Evolutionary conservation across 495 filamentous ascomycete species (phyloP).

Genomic region (Podospora sp.): DNA sequence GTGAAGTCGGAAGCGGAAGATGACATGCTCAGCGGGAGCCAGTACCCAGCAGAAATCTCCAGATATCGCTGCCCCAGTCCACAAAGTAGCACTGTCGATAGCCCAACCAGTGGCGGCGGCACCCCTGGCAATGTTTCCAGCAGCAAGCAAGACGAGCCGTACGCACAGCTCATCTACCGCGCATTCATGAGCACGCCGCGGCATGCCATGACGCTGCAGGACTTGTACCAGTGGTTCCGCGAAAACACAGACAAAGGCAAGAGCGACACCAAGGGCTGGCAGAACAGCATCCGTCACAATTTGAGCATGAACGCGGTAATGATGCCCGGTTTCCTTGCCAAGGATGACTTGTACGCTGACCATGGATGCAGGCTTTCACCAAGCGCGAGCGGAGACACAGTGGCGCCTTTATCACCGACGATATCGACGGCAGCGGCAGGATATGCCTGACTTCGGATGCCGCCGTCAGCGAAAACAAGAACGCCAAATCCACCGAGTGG

Average conservation of each 20-base stretch:
- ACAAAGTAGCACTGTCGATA: slow-evolving; percentile 16
- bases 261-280: slow-evolving; percentile 76
- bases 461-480: slow-evolving; percentile 31
- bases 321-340: slow-evolving; percentile 20
- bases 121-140: slow-evolving; percentile 2
- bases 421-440: background rate
- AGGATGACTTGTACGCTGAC: too few relatives aligned
- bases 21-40: background rate
- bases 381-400: slow-evolving; percentile 41
- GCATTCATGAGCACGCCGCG: slow-evolving; percentile 67
- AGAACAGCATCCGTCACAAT: slow-evolving; percentile 97
- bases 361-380: slow-evolving; percentile 45
- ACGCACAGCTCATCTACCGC: slow-evolving; percentile 78
- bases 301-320: slow-evolving; percentile 94
- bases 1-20: background rate
- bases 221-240: slow-evolving; percentile 90
- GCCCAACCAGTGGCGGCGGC: background rate
- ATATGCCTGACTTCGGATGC: background rate
- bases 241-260: slow-evolving; percentile 76
- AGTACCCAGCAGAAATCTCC: background rate
- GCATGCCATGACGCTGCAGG: slow-evolving; percentile 74
- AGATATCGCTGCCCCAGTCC: slow-evolving; percentile 11
- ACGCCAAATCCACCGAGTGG: slow-evolving; percentile 42
- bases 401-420: slow-evolving; percentile 18
- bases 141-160: slow-evolving; percentile 59